Base-by-base conservation (phyloP, 75 land plant species). In the Cunninghamia lanceolata region DNA sequence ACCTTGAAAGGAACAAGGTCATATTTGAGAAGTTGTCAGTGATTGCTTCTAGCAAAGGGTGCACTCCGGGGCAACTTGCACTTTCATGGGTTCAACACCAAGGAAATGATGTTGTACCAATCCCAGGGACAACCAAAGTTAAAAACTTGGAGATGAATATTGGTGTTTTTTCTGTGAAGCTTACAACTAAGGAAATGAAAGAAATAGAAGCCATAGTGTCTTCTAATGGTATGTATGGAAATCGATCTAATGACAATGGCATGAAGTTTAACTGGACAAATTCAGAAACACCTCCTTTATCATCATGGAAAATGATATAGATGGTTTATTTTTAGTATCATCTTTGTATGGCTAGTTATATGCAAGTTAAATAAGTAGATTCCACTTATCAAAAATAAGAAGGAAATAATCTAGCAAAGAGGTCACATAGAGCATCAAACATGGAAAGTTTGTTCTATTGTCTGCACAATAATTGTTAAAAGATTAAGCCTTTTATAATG, bases 201-300 rank as follows among this genome's bases (percentile, higher is more conserved):
- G 92, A 93, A 63, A 63, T 85, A 93, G 94, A 2, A 93, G 83
- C 84, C 10, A 63, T 85, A 17, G 93, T 90, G 66, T 87, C 88
- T 3, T 88, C 43, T 10, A 88, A 83, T 84, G 86, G 73, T 56
- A 89, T 90, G 38, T 88, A 83, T 56, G 96, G 94, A 28, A 93
- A 92, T 28, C 84, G 93, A 28, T 90, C 89, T 82, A 46, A 4
- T 0, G 47, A 11, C 6, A 73, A 16, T 40, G 7, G n/a, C n/a
- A 68, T 8, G n/a, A 68, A n/a, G n/a, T n/a, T n/a, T n/a, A 93
- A 90, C 59, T 88, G 76, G 78, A 56, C 35, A 11, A n/a, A 87
- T 0, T 88, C 92, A 42, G 91, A 84, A 34, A 87, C 90, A 34
- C 88, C 90, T 21, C 83, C 88, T n/a, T 45, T 84, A 34, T 89